Conservation (phyloP, 345 rosid species). For the Carallia brachiata region DNA sequence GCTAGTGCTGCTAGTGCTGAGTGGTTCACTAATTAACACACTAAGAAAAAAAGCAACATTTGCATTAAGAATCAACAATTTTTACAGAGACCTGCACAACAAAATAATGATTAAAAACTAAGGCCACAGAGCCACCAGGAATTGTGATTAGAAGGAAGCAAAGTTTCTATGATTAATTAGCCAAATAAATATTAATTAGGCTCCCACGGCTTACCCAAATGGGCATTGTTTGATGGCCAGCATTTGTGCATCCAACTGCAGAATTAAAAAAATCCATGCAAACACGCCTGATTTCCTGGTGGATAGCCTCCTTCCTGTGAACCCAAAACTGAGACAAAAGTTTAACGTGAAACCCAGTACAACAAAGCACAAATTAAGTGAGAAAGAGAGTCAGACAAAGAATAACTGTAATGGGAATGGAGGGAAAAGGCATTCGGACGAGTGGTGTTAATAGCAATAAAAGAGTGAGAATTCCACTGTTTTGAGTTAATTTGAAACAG, state of each 20-base stretch:
- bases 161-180: background rate
- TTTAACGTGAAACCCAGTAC: background rate
- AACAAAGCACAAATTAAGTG: background rate
- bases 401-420: slow-evolving; percentile 19
- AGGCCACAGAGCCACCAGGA: background rate
- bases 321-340: background rate
- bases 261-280: slow-evolving; percentile 24
- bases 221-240: slow-evolving; percentile 85
- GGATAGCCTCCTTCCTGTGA: slow-evolving; percentile 41
- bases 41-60: background rate
- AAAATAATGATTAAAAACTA: background rate
- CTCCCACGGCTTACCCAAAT: slow-evolving; percentile 58
- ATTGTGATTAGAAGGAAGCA: background rate
- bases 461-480: too few relatives aligned
- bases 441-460: too few relatives aligned
- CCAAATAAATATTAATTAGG: background rate
- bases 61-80: slow-evolving; percentile 67
- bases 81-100: slow-evolving; percentile 69
- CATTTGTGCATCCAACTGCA: slow-evolving; percentile 85
- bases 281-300: slow-evolving; percentile 15
- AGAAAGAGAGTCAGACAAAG: slow-evolving; percentile 6
- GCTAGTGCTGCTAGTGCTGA: too few relatives aligned
- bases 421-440: slow-evolving; percentile 30
- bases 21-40: too few relatives aligned
- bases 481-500: too few relatives aligned